Conservation (phyloP, 164 flowering plant species). For the Dillenia turbinata region DNA sequence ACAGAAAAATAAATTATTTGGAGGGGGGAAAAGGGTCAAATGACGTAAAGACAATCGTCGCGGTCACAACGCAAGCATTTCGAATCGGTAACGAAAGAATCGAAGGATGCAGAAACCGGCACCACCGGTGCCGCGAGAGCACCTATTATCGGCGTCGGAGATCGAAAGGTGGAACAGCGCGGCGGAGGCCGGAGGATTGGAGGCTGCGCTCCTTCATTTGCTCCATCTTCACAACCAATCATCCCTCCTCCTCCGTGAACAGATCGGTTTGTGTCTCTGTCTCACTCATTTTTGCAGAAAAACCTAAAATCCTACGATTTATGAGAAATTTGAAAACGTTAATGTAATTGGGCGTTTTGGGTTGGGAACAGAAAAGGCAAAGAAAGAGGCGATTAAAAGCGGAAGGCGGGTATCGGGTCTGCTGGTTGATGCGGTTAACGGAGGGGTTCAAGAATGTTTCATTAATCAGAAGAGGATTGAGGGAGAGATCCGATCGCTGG, state of each 20-base stretch:
- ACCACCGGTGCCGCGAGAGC: too few relatives aligned
- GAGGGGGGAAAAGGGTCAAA: too few relatives aligned
- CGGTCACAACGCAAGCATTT: too few relatives aligned
- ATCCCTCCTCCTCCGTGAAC: constrained; percentile 38
- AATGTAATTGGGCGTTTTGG: not conserved
- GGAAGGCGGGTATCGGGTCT: constrained; percentile 58
- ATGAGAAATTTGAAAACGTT: not conserved
- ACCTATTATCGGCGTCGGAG: too few relatives aligned
- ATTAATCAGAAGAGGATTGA: constrained; percentile 76
- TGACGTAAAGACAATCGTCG: too few relatives aligned
- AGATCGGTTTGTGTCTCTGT: constrained; percentile 28
- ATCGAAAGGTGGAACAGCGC: too few relatives aligned
- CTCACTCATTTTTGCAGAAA: not conserved
- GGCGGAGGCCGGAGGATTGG: constrained; percentile 22
- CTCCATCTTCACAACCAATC: constrained; percentile 35
- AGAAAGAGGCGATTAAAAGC: constrained; percentile 53
- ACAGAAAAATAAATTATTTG: too few relatives aligned
- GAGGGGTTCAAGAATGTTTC: constrained; percentile 70
- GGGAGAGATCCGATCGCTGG: constrained; percentile 55
- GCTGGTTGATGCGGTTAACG: constrained; percentile 71
- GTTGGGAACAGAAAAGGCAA: constrained; percentile 50
- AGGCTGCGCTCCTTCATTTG: constrained; percentile 47
- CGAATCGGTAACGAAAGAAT: too few relatives aligned
- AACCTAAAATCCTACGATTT: not conserved
- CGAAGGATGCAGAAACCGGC: too few relatives aligned